Conservation (phyloP, 2,329 filamentous ascomycete species). For the Coleophoma cylindrospora region DNA sequence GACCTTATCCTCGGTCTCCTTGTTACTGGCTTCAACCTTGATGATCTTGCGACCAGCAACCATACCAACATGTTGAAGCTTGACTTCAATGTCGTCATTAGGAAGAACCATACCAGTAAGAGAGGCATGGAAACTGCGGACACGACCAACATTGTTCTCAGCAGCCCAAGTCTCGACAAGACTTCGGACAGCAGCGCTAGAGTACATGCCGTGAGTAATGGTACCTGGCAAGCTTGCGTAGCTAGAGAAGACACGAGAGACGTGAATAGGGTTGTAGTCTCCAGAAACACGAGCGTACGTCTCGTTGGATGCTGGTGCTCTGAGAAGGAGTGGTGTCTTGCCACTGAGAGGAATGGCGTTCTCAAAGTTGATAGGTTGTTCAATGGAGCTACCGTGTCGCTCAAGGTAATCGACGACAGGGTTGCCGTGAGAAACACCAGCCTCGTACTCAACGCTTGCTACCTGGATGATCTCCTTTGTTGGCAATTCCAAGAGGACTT, state of each 20-base stretch:
- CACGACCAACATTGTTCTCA: conserved; percentile 96
- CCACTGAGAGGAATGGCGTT: conserved; percentile 94
- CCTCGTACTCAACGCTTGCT: conserved; percentile 93
- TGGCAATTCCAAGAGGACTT: conserved; percentile 89
- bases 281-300: conserved; percentile 96
- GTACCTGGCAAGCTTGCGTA: conserved; percentile 95
- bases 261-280: conserved; percentile 98
- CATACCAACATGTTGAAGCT: conserved; percentile 96
- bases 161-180: conserved; percentile 98
- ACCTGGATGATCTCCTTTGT: conserved; percentile 98
- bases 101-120: conserved; percentile 98
- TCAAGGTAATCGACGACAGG: conserved; percentile 95
- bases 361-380: conserved; percentile 95
- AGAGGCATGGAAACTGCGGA: conserved; percentile 94
- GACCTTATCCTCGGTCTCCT: conserved; percentile 95
- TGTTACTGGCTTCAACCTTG: conserved; percentile 95
- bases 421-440: conserved; percentile 87
- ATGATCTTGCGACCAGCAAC: conserved; percentile 98
- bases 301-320: conserved; percentile 93
- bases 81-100: conserved; percentile 92
- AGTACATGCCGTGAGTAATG: conserved; percentile 99
- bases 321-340: conserved; percentile 81
- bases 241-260: conserved; percentile 91
- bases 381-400: conserved; percentile 84
- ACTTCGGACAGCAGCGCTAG: conserved; percentile 90